Base-by-base conservation (phyloP, 768 basidiomycete species). In the Fomitopsis pulvina region DNA sequence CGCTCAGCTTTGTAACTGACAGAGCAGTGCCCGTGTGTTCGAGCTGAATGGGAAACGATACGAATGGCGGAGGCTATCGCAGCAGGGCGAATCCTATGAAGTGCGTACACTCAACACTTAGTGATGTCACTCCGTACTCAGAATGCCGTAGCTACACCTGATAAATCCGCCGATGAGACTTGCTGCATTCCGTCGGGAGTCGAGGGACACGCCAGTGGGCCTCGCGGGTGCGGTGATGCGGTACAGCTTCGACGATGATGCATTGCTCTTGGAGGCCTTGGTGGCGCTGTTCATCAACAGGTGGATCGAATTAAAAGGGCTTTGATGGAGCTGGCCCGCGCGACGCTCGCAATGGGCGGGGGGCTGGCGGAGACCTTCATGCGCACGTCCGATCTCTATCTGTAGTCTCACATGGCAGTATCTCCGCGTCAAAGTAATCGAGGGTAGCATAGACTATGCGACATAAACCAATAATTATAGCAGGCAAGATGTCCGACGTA, bases 241-340 rank as follows among this genome's bases (percentile, higher is more conserved):
- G 50, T 87, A 85, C 66, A 75, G 68, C 43, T 87, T 88, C 65
- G 72, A 70, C 39, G 71, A 83, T 43, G 78, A 78, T 52, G 60
- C 68, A 29, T 77, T 87, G 47, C 65, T 88, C 55, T 71, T 83
- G 18, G 77, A 87, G 59, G 73, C 76, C 4, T 67, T 87, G 51
- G 67, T 88, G 34, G 73, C 87, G 6, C 70, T 89, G 47, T 81
- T 76, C 61, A 68, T 89, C 55, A 87, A 87, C 65, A 75, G 87
- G 51, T 88, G 85, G 85, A 66, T 87, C 61, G 87, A 87, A 67
- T 66, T 72, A 62, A 71, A 69, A 60, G 76, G 76, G 29, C 64
- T 75, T 59, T 76, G 41, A 57, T 47, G 7, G 14, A n/a, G n/a
- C n/a, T n/a, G n/a, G n/a, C n/a, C n/a, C n/a, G n/a, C n/a, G n/a